These are phyloP conservation scores for Ulmus americana DNA, from an alignment of 331 rosid species.

Conservation along the genomic window DNA sequence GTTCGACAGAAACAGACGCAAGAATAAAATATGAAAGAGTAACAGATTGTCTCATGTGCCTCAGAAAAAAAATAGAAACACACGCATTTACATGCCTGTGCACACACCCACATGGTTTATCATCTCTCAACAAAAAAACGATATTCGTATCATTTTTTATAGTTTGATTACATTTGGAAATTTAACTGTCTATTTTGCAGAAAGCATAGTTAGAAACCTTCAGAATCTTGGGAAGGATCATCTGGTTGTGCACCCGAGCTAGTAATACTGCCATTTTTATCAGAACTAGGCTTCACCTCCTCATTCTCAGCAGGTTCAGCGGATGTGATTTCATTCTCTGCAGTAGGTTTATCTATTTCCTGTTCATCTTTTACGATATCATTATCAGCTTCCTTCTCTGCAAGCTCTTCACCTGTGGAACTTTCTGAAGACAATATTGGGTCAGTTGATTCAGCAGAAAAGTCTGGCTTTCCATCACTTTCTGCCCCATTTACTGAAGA, in stretches of 20 bases:
- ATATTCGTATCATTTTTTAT: background rate
- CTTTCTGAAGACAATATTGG: slow-evolving; percentile 27
- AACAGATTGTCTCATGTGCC: background rate
- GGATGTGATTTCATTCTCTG: slow-evolving; percentile 33
- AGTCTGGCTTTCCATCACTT: slow-evolving; percentile 30
- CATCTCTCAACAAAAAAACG: background rate
- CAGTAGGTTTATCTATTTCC: slow-evolving; percentile 28
- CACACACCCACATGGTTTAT: background rate
- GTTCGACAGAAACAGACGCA: background rate
- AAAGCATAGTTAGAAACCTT: slow-evolving; percentile 35
- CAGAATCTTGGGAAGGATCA: slow-evolving; percentile 30
- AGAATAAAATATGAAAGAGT: background rate
- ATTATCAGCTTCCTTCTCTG: slow-evolving; percentile 33
- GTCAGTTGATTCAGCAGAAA: slow-evolving; percentile 32
- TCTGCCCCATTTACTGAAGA: slow-evolving; percentile 25
- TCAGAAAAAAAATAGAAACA: no score
- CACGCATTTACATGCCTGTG: no score
- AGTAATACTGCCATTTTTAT: slow-evolving; percentile 27
- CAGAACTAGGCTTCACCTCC: slow-evolving; percentile 35
- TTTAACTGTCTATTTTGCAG: slow-evolving; percentile 4
- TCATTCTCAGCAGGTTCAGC: slow-evolving; percentile 32
- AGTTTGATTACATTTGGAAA: background rate
- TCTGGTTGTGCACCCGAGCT: slow-evolving; percentile 38
- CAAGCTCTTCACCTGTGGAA: slow-evolving; percentile 26
- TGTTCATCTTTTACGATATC: slow-evolving; percentile 33